These are phyloP conservation scores for Claviceps sp. DNA, from an alignment of 2,329 filamentous ascomycete genomes.

Conservation along the genomic window DNA sequence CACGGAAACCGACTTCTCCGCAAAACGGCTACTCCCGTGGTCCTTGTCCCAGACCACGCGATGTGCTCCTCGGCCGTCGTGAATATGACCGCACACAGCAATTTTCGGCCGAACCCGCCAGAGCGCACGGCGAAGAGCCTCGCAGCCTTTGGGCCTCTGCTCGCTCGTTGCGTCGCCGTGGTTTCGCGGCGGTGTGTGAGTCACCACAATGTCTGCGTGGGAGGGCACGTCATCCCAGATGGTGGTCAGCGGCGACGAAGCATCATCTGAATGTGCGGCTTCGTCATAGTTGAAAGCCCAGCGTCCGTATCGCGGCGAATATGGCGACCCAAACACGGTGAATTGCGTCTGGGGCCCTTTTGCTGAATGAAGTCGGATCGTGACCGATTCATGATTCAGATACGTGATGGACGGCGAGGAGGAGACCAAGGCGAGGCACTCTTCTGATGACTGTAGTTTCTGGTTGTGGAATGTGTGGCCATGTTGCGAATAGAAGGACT, in stretches of 20 bases:
- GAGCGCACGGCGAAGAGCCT: conserved; percentile 41
- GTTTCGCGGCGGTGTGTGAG: conserved; percentile 52
- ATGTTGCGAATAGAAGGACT: conserved; percentile 43
- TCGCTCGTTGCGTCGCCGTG: conserved; percentile 40
- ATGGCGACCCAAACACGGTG: conserved; percentile 59
- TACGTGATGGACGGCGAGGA: conserved; percentile 48
- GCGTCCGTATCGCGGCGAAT: conserved; percentile 38
- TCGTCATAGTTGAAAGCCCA: conserved; percentile 57
- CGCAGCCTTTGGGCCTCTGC: conserved; percentile 40
- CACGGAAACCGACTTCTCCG: conserved; percentile 26
- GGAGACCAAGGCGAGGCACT: conserved; percentile 41
- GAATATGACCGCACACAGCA: conserved; percentile 59
- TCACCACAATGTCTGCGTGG: conserved; percentile 52
- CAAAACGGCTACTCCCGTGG: conserved; percentile 25
- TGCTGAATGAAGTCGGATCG: conserved; percentile 39
- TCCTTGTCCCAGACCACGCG: conserved; percentile 46
- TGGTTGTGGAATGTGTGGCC: conserved; percentile 43
- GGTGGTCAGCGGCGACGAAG: conserved; percentile 12
- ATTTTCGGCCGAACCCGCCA: conserved; percentile 49
- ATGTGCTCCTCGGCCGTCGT: conserved; percentile 52
- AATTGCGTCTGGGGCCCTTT: conserved; percentile 46
- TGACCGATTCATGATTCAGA: conserved; percentile 43
- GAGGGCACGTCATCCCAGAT: conserved; percentile 51
- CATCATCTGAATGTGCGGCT: conserved; percentile 7
- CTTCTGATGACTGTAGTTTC: conserved; percentile 33